phyloP scores from a whole-genome alignment of 768 basidiomycete genomes.

The Mycena filopes region DNA sequence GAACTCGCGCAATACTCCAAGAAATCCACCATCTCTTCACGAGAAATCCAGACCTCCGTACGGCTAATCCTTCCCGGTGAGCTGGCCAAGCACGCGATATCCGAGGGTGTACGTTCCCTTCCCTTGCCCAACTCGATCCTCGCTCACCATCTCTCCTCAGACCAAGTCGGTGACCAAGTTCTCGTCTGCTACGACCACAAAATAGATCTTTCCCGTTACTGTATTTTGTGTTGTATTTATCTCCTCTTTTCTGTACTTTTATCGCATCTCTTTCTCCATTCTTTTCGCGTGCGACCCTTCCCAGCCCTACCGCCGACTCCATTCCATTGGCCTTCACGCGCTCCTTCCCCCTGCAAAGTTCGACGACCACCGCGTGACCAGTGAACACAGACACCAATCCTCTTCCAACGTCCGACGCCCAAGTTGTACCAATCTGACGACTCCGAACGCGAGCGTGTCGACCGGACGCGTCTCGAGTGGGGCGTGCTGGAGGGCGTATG shows the following conservation, averaged over 20 bases:
- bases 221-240: constrained; percentile 25
- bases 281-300: too few species aligned
- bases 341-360: too few species aligned
- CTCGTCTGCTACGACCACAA: constrained; percentile 58
- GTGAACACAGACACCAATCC: too few species aligned
- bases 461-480: too few species aligned
- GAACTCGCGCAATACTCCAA: constrained; percentile 98
- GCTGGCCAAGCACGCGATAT: constrained; percentile 98
- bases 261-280: neutral
- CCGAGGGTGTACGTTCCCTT: constrained; percentile 69
- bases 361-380: too few species aligned
- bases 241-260: constrained; percentile 14
- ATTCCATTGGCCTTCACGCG: too few species aligned
- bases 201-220: constrained; percentile 29
- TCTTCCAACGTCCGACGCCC: too few species aligned
- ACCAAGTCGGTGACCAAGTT: constrained; percentile 44
- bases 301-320: too few species aligned
- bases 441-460: too few species aligned
- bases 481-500: too few species aligned
- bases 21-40: constrained; percentile 98
- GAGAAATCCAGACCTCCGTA: constrained; percentile 97
- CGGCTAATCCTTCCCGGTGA: constrained; percentile 97
- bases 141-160: constrained; percentile 34
- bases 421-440: too few species aligned
- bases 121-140: too few species aligned